Evolutionary conservation across 163 green algal genomes (phyloP).

Genomic region (Dunaliella salina): DNA sequence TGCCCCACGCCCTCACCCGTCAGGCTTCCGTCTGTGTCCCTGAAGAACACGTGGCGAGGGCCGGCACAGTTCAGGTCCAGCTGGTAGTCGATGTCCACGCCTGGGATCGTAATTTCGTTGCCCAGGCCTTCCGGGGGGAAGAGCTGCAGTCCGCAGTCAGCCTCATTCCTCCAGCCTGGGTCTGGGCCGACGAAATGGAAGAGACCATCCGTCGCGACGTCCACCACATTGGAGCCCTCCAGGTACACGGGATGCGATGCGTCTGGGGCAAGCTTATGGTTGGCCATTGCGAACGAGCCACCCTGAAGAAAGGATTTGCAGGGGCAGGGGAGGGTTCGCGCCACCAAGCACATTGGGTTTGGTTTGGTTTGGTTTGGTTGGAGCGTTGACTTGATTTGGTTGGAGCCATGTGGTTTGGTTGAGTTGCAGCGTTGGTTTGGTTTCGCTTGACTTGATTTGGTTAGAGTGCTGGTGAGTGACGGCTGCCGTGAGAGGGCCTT

Average conservation of each 20-base stretch:
- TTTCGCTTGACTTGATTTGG: too few relatives aligned
- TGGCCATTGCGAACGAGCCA: slow-evolving; percentile 33
- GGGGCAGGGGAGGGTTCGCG: too few relatives aligned
- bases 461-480: too few relatives aligned
- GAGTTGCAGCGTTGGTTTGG: too few relatives aligned
- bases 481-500: too few relatives aligned
- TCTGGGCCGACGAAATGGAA: slow-evolving; percentile 27
- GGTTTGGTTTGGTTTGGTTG: too few relatives aligned
- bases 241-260: slow-evolving; percentile 46
- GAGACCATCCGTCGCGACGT: slow-evolving; percentile 30
- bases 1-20: slow-evolving; percentile 7
- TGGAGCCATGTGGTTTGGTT: too few relatives aligned
- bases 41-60: slow-evolving; percentile 28
- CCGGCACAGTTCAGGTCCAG: slow-evolving; percentile 36
- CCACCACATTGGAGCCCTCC: slow-evolving; percentile 26
- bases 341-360: too few relatives aligned
- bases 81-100: background rate
- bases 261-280: slow-evolving; percentile 38
- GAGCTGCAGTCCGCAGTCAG: slow-evolving; percentile 23
- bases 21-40: slow-evolving; percentile 36
- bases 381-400: too few relatives aligned
- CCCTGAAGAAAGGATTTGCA: background rate
- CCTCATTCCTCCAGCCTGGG: slow-evolving; percentile 45
- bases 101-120: background rate
- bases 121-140: background rate